Base-by-base conservation (phyloP, 108 stramenopile genomes). In the Cyclotella kingstonii region DNA sequence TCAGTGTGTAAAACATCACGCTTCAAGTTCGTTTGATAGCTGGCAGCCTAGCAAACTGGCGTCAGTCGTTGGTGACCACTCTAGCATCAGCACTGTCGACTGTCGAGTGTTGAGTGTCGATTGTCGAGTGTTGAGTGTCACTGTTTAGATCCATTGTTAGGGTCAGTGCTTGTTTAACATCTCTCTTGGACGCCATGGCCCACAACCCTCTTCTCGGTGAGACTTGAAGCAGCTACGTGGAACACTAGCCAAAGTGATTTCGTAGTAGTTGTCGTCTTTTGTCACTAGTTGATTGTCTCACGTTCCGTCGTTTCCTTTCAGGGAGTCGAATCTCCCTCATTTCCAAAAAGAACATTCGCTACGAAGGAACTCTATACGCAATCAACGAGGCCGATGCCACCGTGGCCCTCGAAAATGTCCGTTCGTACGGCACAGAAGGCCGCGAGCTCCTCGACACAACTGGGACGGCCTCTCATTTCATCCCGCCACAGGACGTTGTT, bases 261-360 rank as follows among this genome's bases (percentile, higher is more conserved):
- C 5, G 9, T 9, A 28, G 29, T 23, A 53, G 29, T 23, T 53
- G 5, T 57, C 41, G 19, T 25, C 56, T 30, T 11, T 21, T 39
- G 39, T n/a, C n/a, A n/a, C n/a, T n/a, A n/a, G n/a, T n/a, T n/a
- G n/a, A n/a, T n/a, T n/a, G n/a, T n/a, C n/a, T n/a, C n/a, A n/a
- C n/a, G n/a, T n/a, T n/a, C n/a, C n/a, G n/a, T n/a, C n/a, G n/a
- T 47, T 47, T 19, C 46, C 46, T 1, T 21, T 22, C 66, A 94
- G 92, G 91, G 51, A 93, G 79, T 53, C 75, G 85, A 6, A 96
- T 97, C 63, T 93, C 91, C 19, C 83, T 97, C 27, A 91, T 97
- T 49, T 96, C 95, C 30, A 97, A 93, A 61, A 97, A 95, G 76
- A 95, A 97, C 67, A 96, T 97, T 48, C 93, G 97, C 34, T 97